Conservation (phyloP, 208 protist species). For the Crithidia brevicula region DNA sequence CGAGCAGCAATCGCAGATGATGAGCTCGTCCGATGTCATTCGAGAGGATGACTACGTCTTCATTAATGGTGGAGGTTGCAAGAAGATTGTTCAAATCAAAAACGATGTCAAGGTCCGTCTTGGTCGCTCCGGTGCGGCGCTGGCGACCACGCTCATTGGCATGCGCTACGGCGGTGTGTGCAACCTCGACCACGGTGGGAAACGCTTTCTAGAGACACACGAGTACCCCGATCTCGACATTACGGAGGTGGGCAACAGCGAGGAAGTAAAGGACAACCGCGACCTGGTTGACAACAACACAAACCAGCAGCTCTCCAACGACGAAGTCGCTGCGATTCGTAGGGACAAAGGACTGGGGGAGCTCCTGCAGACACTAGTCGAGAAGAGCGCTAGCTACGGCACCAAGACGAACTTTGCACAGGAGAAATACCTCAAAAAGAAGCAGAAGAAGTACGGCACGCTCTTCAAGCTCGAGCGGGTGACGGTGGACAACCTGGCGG, state of each 20-base stretch:
- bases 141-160: slow-evolving; percentile 73
- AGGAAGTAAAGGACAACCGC: slow-evolving; percentile 76
- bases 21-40: slow-evolving; percentile 45
- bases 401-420: slow-evolving; percentile 91
- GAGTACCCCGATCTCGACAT: slow-evolving; percentile 91
- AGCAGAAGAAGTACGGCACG: slow-evolving; percentile 88
- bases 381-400: slow-evolving; percentile 87
- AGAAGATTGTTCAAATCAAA: slow-evolving; percentile 70
- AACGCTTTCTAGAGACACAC: slow-evolving; percentile 67
- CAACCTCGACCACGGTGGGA: slow-evolving; percentile 53
- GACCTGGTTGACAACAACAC: slow-evolving; percentile 81
- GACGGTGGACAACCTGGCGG: slow-evolving; percentile 70
- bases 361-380: slow-evolving; percentile 78
- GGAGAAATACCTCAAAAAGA: slow-evolving; percentile 94
- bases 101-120: slow-evolving; percentile 61
- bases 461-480: slow-evolving; percentile 87
- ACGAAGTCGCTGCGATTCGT: slow-evolving; percentile 76
- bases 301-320: slow-evolving; percentile 82
- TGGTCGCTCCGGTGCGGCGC: slow-evolving; percentile 60
- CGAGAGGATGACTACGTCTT: slow-evolving; percentile 83
- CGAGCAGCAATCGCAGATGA: too few relatives aligned
- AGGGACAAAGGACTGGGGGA: slow-evolving; percentile 73
- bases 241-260: slow-evolving; percentile 39
- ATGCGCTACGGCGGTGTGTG: slow-evolving; percentile 85
- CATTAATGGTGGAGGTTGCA: slow-evolving; percentile 76